Conservation (phyloP, 768 basidiomycete species). For the Polyporus arcularius region DNA sequence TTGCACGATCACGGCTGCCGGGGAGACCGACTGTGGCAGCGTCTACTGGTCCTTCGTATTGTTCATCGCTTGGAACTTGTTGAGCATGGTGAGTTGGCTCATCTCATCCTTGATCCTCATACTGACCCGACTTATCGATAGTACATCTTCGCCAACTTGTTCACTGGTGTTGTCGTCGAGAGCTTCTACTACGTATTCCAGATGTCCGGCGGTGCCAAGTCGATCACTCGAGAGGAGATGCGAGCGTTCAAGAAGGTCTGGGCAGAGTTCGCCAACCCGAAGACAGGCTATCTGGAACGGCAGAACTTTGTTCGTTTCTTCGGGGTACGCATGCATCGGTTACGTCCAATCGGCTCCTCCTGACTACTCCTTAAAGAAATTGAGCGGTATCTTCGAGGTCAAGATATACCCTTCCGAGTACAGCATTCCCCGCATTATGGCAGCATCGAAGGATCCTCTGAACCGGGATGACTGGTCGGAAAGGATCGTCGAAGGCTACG, state of each 20-base stretch:
- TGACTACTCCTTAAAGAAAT: conserved; percentile 49
- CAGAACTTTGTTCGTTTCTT: conserved; percentile 78
- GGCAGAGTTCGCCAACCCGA: conserved; percentile 79
- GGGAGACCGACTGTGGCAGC: conserved; percentile 88
- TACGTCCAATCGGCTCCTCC: neutral
- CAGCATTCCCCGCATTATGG: conserved; percentile 60
- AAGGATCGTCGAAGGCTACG: conserved; percentile 52
- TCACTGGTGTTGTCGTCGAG: conserved; percentile 93
- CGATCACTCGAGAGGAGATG: conserved; percentile 89
- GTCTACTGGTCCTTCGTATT: conserved; percentile 78
- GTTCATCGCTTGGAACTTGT: conserved; percentile 93
- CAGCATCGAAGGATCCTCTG: conserved; percentile 44
- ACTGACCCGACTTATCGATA: conserved; percentile 31
- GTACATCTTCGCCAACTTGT: conserved; percentile 97
- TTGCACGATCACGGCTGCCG: conserved; percentile 60
- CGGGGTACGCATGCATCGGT: conserved; percentile 50
- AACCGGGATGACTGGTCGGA: conserved; percentile 35
- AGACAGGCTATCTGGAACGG: conserved; percentile 77
- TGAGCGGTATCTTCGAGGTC: conserved; percentile 87
- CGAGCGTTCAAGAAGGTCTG: conserved; percentile 93
- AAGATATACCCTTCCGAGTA: conserved; percentile 77
- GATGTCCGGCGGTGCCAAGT: conserved; percentile 75
- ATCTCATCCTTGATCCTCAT: neutral
- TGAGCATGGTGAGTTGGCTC: conserved; percentile 76
- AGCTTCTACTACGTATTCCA: conserved; percentile 97